A percentile compares a stretch with the other conserved stretches of the same genome.
Conservation (phyloP, 2,329 filamentous ascomycete species). For the Pseudogymnoascus sp. region DNA sequence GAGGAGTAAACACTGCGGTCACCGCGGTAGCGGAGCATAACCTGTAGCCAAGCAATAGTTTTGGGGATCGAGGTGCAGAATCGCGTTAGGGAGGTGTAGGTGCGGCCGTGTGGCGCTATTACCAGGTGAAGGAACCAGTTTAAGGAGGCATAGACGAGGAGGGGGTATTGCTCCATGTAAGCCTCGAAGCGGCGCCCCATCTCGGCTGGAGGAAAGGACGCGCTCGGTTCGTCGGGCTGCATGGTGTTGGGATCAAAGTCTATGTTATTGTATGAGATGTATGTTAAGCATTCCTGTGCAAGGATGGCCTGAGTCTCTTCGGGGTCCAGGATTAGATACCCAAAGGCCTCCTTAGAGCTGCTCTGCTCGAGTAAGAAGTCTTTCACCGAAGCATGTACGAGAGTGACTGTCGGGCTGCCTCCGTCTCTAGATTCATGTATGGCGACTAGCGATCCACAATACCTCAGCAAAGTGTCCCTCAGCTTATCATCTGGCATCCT, state of each 20-base stretch:
- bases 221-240: background rate
- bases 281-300: background rate
- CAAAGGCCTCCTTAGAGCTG: background rate
- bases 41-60: background rate
- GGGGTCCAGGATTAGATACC: background rate
- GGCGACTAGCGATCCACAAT: background rate
- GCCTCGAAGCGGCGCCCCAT: background rate
- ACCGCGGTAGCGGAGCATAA: background rate
- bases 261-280: background rate
- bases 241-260: conserved; percentile 4
- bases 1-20: background rate
- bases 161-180: background rate
- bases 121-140: conserved; percentile 2
- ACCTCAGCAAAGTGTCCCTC: background rate
- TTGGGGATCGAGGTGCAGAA: background rate
- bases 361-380: background rate
- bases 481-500: conserved; percentile 4
- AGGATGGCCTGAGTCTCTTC: background rate
- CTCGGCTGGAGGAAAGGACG: background rate
- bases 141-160: conserved; percentile 1
- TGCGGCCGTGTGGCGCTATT: background rate
- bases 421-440: background rate
- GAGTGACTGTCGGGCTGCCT: background rate
- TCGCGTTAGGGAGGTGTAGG: background rate
- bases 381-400: background rate